phyloP scores from a whole-genome alignment of 805 yeast species.

The Lachancea meyersii region DNA sequence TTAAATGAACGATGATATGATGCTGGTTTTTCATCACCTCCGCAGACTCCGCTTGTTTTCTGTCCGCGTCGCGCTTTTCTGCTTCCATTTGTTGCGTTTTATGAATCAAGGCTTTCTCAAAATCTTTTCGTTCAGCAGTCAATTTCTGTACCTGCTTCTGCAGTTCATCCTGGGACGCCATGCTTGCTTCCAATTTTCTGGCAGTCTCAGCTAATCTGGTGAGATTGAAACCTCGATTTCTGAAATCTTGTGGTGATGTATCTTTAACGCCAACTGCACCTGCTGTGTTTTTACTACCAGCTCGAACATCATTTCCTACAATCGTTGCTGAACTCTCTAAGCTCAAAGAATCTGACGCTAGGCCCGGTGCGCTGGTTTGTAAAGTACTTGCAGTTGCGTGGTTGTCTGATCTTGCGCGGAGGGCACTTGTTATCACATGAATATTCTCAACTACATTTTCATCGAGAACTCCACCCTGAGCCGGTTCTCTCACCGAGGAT shows the following conservation, averaged over 20 bases:
- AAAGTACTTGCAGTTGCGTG: too few relatives aligned
- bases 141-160: not conserved
- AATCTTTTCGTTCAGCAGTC: not conserved
- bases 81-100: not conserved
- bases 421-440: slow-evolving; percentile 2
- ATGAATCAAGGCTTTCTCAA: not conserved
- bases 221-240: not conserved
- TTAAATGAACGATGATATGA: not conserved
- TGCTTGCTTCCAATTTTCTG: not conserved
- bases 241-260: not conserved
- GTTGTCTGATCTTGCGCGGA: slow-evolving; percentile 1
- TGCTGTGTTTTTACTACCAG: too few relatives aligned
- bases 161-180: not conserved
- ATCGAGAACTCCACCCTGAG: not conserved
- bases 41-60: not conserved
- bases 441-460: slow-evolving; percentile 2
- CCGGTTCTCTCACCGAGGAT: not conserved
- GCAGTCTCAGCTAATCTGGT: not conserved
- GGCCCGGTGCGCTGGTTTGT: too few relatives aligned
- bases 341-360: too few relatives aligned
- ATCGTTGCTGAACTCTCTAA: too few relatives aligned
- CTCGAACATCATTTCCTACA: too few relatives aligned
- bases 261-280: too few relatives aligned
- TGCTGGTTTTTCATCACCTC: not conserved
- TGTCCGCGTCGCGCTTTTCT: not conserved